A percentile compares a stretch with the other conserved stretches of the same genome.
Evolutionary conservation across 2,329 filamentous ascomycete genomes (phyloP).

Genomic region (Fusarium annulatum): DNA sequence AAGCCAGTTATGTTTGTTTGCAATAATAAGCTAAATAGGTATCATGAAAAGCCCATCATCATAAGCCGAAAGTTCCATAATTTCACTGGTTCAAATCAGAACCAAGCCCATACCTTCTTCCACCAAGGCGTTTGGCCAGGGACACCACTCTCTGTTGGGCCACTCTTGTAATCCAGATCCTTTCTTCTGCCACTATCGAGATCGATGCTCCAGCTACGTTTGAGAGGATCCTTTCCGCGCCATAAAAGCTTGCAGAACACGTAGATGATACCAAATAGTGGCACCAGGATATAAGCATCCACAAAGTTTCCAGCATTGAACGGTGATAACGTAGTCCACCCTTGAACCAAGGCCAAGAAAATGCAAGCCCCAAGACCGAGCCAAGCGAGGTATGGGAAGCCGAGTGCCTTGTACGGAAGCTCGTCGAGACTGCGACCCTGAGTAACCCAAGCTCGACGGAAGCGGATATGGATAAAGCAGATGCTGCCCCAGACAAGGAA

Average conservation of each 20-base stretch:
- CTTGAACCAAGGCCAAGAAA: constrained; percentile 70
- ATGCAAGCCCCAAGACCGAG: constrained; percentile 68
- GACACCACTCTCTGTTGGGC: constrained; percentile 47
- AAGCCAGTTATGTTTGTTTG: neutral
- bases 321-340: constrained; percentile 69
- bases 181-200: constrained; percentile 65
- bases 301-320: constrained; percentile 70
- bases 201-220: constrained; percentile 64
- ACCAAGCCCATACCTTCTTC: constrained; percentile 56
- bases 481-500: constrained; percentile 80
- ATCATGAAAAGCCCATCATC: neutral
- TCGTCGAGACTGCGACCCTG: constrained; percentile 67
- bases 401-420: constrained; percentile 65
- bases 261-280: constrained; percentile 69
- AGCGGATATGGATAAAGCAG: constrained; percentile 76
- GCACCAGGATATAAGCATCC: constrained; percentile 71
- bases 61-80: neutral
- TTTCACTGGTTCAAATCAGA: constrained; percentile 47
- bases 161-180: constrained; percentile 62
- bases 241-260: constrained; percentile 65
- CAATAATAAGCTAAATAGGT: neutral
- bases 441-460: constrained; percentile 70
- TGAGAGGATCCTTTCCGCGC: constrained; percentile 60
- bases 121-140: constrained; percentile 53
- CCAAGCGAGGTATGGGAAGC: constrained; percentile 69